phyloP scores from a whole-genome alignment of 768 basidiomycete genomes.

The Russula dissimulans region DNA sequence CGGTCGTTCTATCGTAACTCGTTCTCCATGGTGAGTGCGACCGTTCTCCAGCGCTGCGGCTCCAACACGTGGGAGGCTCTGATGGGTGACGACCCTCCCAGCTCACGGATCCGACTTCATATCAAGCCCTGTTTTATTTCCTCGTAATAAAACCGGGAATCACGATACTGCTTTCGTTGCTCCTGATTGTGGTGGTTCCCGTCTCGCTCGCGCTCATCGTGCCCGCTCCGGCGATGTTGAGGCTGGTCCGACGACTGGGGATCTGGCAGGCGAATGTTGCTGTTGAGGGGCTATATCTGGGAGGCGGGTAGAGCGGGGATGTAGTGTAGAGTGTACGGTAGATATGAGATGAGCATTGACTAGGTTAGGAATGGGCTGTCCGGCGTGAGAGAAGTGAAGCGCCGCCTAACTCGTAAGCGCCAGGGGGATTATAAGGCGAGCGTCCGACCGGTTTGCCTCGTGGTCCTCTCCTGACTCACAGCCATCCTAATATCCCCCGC shows the following conservation, averaged over 20 bases:
- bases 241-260: conserved; percentile 56
- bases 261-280: conserved; percentile 81
- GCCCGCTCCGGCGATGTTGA: conserved; percentile 59
- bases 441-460: background rate
- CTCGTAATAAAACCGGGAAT: conserved; percentile 79
- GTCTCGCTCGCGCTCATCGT: conserved; percentile 49
- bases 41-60: conserved; percentile 3
- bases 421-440: conserved; percentile 11
- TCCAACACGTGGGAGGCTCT: conserved; percentile 4
- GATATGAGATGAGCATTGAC: background rate
- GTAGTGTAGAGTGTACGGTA: background rate
- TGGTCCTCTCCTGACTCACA: background rate
- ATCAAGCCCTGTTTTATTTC: conserved; percentile 83
- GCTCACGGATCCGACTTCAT: conserved; percentile 78
- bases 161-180: conserved; percentile 54
- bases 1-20: conserved; percentile 73
- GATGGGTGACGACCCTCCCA: conserved; percentile 24
- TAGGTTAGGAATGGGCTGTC: background rate
- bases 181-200: conserved; percentile 46
- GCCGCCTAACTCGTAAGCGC: conserved; percentile 4
- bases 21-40: conserved; percentile 60
- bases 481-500: conserved; percentile 15
- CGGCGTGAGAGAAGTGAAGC: background rate
- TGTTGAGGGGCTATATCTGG: conserved; percentile 54
- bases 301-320: conserved; percentile 25